A percentile compares a stretch with the other conserved stretches of the same genome.
phyloP scores from a whole-genome alignment of 2,329 filamentous ascomycete species.

The Mycosphaerella sp. region DNA sequence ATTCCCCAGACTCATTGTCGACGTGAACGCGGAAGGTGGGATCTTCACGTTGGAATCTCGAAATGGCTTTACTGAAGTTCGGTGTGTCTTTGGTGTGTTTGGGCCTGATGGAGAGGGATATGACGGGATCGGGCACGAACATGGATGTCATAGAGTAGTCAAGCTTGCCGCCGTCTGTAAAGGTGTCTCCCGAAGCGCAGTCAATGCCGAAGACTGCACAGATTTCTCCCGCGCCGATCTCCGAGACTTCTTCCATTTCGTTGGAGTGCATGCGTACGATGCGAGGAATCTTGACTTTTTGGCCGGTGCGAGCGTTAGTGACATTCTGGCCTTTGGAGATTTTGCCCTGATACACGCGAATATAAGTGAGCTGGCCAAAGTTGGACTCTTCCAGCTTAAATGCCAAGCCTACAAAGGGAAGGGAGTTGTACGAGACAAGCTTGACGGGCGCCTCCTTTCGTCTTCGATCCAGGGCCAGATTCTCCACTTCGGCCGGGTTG shows the following conservation, averaged over 20 bases:
- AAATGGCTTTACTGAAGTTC: slow-evolving; percentile 98
- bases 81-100: slow-evolving; percentile 86
- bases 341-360: slow-evolving; percentile 93
- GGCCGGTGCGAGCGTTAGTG: slow-evolving; percentile 88
- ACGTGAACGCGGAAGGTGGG: slow-evolving; percentile 95
- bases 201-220: slow-evolving; percentile 98
- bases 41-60: slow-evolving; percentile 96
- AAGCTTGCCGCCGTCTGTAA: slow-evolving; percentile 77
- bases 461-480: slow-evolving; percentile 78
- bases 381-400: slow-evolving; percentile 99
- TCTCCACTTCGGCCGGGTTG: slow-evolving; percentile 82
- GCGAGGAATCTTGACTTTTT: slow-evolving; percentile 92
- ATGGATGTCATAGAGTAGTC: slow-evolving; percentile 97
- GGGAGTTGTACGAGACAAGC: slow-evolving; percentile 84
- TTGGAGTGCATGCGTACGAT: slow-evolving; percentile 99
- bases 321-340: slow-evolving; percentile 83
- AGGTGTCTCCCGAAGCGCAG: slow-evolving; percentile 95
- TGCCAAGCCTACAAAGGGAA: slow-evolving; percentile 90
- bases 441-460: slow-evolving; percentile 74
- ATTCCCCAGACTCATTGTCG: slow-evolving; percentile 87
- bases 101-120: slow-evolving; percentile 94
- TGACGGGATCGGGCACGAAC: slow-evolving; percentile 96
- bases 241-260: slow-evolving; percentile 93
- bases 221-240: slow-evolving; percentile 94
- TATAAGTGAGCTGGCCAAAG: slow-evolving; percentile 96